Percentiles rank a stretch among this genome's conserved stretches.
phyloP scores from a whole-genome alignment of 75 land plant species.

The Ceratopteris richardii region DNA sequence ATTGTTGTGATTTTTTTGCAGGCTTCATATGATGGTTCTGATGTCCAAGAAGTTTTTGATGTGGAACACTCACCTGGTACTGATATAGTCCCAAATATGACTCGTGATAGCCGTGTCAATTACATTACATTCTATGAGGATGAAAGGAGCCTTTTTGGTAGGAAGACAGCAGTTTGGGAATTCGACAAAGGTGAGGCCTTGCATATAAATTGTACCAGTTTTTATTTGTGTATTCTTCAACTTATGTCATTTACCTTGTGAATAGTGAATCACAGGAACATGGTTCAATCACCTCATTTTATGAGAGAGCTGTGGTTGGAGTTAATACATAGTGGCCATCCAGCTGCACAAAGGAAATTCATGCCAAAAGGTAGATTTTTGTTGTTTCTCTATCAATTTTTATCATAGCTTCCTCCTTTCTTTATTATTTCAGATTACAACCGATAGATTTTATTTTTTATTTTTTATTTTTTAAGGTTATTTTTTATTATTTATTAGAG shows the following conservation, averaged over 20 bases:
- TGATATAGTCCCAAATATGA: conserved; percentile 81
- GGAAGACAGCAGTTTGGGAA: conserved; percentile 97
- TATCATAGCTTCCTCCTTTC: too few relatives aligned
- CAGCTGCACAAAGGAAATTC: conserved; percentile 64
- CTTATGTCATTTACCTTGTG: not conserved
- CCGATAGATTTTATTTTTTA: too few relatives aligned
- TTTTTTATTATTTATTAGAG: too few relatives aligned
- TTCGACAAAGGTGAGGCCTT: conserved; percentile 72
- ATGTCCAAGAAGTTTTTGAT: conserved; percentile 69
- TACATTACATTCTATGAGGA: conserved; percentile 97
- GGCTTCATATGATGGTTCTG: conserved; percentile 92
- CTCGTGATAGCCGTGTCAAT: conserved; percentile 53
- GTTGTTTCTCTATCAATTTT: too few relatives aligned
- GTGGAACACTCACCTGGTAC: conserved; percentile 51
- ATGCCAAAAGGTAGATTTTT: conserved; percentile 72
- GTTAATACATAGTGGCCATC: conserved; percentile 85
- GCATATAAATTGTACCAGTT: not conserved
- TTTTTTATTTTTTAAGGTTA: too few relatives aligned
- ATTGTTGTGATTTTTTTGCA: too few relatives aligned
- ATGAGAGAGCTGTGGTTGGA: conserved; percentile 97
- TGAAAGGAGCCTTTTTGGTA: conserved; percentile 80
- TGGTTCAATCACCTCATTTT: conserved; percentile 69
- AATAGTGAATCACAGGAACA: conserved; percentile 86
- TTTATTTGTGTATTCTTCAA: not conserved
- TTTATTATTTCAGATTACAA: too few relatives aligned